Base-by-base conservation (phyloP, 495 filamentous ascomycete genomes). In the Daldinia loculata region DNA sequence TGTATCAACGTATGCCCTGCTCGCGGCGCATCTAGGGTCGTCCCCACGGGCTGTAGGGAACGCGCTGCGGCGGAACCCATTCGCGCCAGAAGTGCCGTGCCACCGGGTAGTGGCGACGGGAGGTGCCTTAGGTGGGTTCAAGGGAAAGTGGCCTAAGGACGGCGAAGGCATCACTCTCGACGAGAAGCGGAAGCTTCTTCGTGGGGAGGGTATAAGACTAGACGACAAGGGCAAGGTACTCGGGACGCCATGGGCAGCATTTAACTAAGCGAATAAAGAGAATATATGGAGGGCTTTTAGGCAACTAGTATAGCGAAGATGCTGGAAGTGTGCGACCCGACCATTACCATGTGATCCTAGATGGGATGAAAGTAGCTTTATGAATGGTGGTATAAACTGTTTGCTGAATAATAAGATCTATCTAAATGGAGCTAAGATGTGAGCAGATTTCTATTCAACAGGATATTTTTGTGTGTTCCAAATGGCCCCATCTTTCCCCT, bases 11-110 rank as follows among this genome's bases (percentile, higher is more conserved):
- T 95, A 97, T 82, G 88, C 86, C 17, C 85, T 89, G 1, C 79
- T 97, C 32, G 86, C 92, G 0, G 81, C 84, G 26, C 84, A 89
- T 24, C 84, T 95, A 1, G 75, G 80, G 14, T 91, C 90, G 3
- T 93, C 90, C 9, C 90, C 93, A 27, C 84, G 93, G 1, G 93
- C 93, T 2, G 89, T 97, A 2, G 93, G 93, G 11, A 92, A 90
- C 64, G 93, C 92, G 0, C 86, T 92, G 75, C 85, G 92, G 22
- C 84, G 82, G 15, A 93, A 92, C 68, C 90, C 89, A 0, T 92
- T 87, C 69, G 90, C 90, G 39, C 90, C 90, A 0, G 80, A 83
- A 36, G 89, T 92, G 29, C 81, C 84, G 24, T 83, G 83, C 75
- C 82, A 88, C 79, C 77, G 87, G 60, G 78, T 85, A 68, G 75